A percentile compares a stretch with the other conserved stretches of the same genome.
phyloP scores from a whole-genome alignment of 2,329 filamentous ascomycete species.

The Fulvia fulva region DNA sequence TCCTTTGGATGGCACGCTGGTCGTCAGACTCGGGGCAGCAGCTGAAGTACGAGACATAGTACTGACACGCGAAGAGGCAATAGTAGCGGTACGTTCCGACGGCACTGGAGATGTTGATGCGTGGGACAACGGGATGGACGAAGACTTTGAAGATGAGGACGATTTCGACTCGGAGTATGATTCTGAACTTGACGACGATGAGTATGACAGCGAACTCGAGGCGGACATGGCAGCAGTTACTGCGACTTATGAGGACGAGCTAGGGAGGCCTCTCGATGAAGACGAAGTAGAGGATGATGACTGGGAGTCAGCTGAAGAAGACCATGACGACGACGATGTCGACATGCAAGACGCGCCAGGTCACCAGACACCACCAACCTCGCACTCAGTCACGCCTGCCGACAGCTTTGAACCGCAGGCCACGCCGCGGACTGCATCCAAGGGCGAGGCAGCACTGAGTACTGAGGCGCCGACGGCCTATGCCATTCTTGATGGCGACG shows the following conservation, averaged over 20 bases:
- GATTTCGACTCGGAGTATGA: slow-evolving; percentile 11
- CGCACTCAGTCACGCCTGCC: slow-evolving; percentile 21
- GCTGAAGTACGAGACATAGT: slow-evolving; percentile 48
- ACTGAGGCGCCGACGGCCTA: slow-evolving; percentile 22
- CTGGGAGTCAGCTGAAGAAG: slow-evolving; percentile 35
- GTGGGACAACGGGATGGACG: slow-evolving; percentile 20
- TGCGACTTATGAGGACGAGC: slow-evolving; percentile 40
- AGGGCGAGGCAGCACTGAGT: background rate
- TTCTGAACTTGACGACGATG: slow-evolving; percentile 27
- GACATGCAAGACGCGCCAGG: slow-evolving; percentile 23
- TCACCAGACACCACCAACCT: slow-evolving; percentile 21
- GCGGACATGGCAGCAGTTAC: slow-evolving; percentile 27
- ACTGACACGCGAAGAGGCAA: slow-evolving; percentile 47
- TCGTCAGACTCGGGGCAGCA: slow-evolving; percentile 51
- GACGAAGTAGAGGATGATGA: slow-evolving; percentile 44
- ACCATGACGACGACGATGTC: slow-evolving; percentile 16
- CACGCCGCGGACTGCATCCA: background rate
- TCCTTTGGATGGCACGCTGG: slow-evolving; percentile 50
- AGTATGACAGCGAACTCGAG: slow-evolving; percentile 28
- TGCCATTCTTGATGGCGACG: slow-evolving; percentile 38
- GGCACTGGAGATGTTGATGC: slow-evolving; percentile 24
- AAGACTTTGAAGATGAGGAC: slow-evolving; percentile 40
- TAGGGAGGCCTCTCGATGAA: slow-evolving; percentile 40
- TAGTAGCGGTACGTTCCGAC: slow-evolving; percentile 44
- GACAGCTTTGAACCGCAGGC: background rate